Evolutionary conservation across 208 protist genomes (phyloP).

Genomic region (Porcisia hertigi): DNA sequence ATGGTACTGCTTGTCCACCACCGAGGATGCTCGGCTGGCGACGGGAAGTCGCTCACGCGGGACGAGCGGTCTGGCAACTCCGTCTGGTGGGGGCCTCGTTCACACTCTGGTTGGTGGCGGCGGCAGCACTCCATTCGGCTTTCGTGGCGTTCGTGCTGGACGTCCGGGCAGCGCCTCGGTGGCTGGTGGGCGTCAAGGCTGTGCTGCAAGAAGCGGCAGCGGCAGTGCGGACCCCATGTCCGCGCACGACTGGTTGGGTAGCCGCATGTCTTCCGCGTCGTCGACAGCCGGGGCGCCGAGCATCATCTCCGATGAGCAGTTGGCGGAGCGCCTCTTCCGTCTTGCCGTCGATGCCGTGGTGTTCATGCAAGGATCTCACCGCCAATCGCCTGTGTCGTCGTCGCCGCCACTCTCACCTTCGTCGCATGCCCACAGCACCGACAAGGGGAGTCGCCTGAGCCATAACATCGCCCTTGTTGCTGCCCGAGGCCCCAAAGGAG

Average conservation of each 20-base stretch:
- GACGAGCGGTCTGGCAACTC: slow-evolving; percentile 27
- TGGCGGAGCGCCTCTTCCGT: slow-evolving; percentile 49
- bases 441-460: neutral
- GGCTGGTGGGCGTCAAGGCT: neutral
- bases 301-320: slow-evolving; percentile 30
- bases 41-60: slow-evolving; percentile 17
- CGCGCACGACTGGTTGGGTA: slow-evolving; percentile 36
- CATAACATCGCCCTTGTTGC: neutral
- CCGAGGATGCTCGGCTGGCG: slow-evolving; percentile 25
- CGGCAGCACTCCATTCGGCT: slow-evolving; percentile 24
- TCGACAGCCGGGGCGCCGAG: slow-evolving; percentile 4
- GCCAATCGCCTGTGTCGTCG: no score
- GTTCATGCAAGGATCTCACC: slow-evolving; percentile 17
- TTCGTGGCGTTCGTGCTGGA: slow-evolving; percentile 2
- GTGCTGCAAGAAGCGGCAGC: slow-evolving; percentile 15
- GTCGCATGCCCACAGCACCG: no score
- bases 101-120: slow-evolving; percentile 14
- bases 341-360: slow-evolving; percentile 39
- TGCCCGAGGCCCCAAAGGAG: neutral
- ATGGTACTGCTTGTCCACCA: slow-evolving; percentile 62
- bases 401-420: no score
- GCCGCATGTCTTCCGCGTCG: slow-evolving; percentile 37
- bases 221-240: slow-evolving; percentile 25
- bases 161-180: slow-evolving; percentile 1
- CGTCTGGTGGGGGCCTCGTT: neutral